Evolutionary conservation across 306 rosid species (phyloP), one percentile per base, ranked within the genome.

Genomic region (Vigna angularis): DNA sequence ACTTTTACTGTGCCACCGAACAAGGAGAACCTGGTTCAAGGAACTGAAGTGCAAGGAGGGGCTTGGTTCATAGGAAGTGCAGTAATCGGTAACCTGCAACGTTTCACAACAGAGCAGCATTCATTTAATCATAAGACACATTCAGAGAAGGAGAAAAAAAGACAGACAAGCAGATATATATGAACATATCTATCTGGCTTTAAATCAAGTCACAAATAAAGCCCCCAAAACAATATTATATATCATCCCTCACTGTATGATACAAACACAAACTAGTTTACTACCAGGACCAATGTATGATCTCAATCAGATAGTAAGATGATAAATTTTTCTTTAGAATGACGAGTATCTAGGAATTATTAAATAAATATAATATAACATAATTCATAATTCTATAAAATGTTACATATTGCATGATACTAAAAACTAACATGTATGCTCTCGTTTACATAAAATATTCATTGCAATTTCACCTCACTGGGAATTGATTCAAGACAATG

Each of bases 51-150:
- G 6, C 20, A 70, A 4, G 81, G 28, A 45, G 85, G 63, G 36
- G 22, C 68, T 74, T 66, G 78, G 8, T 18, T 36, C 42, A 36
- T 36, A 6, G 40, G 40, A 34, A 34, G 9, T 15, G 22, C 6
- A 28, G 81, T 57, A 64, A 34, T 36, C 4, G 75, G 67, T 11
- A 32, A 17, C 83, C 89, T 89, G 79, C 70, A 85, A 73, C 69
- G 76, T 80, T 50, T 52, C 58, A 70, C 14, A 71, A 78, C 17
- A 45, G 1, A 49, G 48, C 51, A 49, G 48, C 51, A 12, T 55
- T 51, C 58, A 75, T 53, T 59, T 58, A 76, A n/a, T 50, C 82
- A 79, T 12, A 62, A 61, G 17, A 61, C 44, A 30, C 22, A 61
- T 13, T n/a, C 42, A 47, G 17, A 13, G 3, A 7, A 17, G 12